Conservation (phyloP, 306 rosid genomes). For the Cucumis melo region DNA sequence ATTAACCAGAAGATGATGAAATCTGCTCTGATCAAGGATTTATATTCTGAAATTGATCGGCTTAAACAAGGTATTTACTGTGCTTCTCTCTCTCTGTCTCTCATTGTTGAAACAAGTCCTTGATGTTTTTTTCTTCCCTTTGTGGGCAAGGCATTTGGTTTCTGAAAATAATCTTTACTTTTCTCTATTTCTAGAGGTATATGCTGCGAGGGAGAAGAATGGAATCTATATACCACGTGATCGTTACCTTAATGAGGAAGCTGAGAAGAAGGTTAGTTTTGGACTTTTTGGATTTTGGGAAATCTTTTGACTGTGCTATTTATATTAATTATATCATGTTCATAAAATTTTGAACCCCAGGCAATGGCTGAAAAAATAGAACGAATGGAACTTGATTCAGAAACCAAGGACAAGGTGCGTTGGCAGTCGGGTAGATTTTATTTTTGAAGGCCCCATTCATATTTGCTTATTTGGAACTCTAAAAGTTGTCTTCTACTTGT, state of each 20-base stretch:
- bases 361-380: slow-evolving; percentile 96
- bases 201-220: slow-evolving; percentile 98
- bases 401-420: slow-evolving; percentile 91
- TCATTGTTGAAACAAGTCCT: neutral
- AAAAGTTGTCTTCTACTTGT: slow-evolving; percentile 10
- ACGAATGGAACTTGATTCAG: slow-evolving; percentile 86
- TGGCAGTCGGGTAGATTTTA: slow-evolving; percentile 1
- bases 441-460: slow-evolving; percentile 4
- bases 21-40: slow-evolving; percentile 93
- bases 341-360: slow-evolving; percentile 22
- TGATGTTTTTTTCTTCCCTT: neutral
- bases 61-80: slow-evolving; percentile 73
- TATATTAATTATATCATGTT: slow-evolving; percentile 1
- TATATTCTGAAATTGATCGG: slow-evolving; percentile 89
- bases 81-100: neutral
- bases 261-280: slow-evolving; percentile 78
- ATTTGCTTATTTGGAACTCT: slow-evolving; percentile 7
- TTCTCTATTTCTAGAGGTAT: slow-evolving; percentile 51
- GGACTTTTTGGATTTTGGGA: neutral
- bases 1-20: slow-evolving; percentile 99
- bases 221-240: slow-evolving; percentile 99
- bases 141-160: neutral
- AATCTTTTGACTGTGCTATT: neutral
- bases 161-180: neutral
- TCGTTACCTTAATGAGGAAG: slow-evolving; percentile 91